phyloP scores from a whole-genome alignment of 129 eudicot species.

The Dittrichia graveolens region DNA sequence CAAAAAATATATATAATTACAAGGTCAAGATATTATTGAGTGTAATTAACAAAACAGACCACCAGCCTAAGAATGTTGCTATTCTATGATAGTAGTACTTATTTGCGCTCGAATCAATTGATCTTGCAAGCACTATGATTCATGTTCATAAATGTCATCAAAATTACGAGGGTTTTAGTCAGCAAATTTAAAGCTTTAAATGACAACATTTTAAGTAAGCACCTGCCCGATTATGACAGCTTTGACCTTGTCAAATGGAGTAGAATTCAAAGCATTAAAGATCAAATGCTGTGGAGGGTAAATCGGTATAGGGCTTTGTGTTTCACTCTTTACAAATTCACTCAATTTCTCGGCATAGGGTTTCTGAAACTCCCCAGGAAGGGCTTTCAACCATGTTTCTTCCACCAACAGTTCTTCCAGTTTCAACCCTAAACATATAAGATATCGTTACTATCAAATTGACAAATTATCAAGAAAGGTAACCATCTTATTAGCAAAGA shows the following conservation, averaged over 20 bases:
- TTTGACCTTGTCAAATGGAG: conserved; percentile 80
- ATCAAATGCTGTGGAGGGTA: conserved; percentile 90
- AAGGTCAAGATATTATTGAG: too few species aligned
- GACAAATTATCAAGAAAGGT: background rate
- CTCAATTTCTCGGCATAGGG: conserved; percentile 69
- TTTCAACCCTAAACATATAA: conserved; percentile 39
- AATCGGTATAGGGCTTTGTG: conserved; percentile 56
- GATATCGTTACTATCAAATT: background rate
- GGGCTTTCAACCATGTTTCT: conserved; percentile 80
- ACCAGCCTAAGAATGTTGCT: background rate
- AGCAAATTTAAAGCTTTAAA: too few species aligned
- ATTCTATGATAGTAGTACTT: background rate
- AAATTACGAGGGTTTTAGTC: background rate
- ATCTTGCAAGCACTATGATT: conserved; percentile 3
- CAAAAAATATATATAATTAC: too few species aligned
- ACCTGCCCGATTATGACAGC: conserved; percentile 98
- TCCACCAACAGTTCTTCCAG: conserved; percentile 79
- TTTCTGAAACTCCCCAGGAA: conserved; percentile 72
- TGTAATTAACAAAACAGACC: too few species aligned
- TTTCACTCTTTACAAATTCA: conserved; percentile 68
- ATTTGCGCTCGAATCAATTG: background rate
- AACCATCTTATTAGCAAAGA: background rate
- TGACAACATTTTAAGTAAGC: conserved; percentile 10
- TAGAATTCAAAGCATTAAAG: conserved; percentile 86
- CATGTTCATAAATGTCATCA: background rate